A percentile compares a stretch with the other conserved stretches of the same genome.
These are phyloP conservation scores for Buxus sempervirens DNA, from an alignment of 164 flowering plant genomes.

Conservation along the genomic window DNA sequence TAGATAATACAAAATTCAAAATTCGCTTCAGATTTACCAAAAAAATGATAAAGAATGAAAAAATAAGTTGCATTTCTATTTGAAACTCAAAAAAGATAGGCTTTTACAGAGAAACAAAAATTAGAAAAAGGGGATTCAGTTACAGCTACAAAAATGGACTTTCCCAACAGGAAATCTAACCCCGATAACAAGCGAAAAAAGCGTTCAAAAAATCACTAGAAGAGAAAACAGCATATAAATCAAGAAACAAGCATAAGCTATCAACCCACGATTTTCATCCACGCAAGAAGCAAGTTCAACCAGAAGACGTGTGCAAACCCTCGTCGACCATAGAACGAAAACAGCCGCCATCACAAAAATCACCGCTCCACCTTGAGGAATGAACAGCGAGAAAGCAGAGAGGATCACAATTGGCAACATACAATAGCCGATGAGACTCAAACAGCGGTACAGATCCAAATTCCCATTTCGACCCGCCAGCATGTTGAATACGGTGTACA, in stretches of 20 bases:
- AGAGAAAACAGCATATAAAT: conserved; percentile 74
- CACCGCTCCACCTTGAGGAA: conserved; percentile 54
- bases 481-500: conserved; percentile 81
- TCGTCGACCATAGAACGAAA: conserved; percentile 76
- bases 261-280: conserved; percentile 78
- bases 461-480: conserved; percentile 81
- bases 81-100: background rate
- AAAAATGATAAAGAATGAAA: background rate
- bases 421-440: conserved; percentile 79
- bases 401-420: conserved; percentile 78
- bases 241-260: conserved; percentile 83
- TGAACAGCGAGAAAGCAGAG: conserved; percentile 66
- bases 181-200: background rate
- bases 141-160: conserved; percentile 5
- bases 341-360: conserved; percentile 43
- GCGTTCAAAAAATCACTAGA: conserved; percentile 61
- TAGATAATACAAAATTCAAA: background rate
- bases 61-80: conserved; percentile 1
- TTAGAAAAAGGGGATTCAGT: background rate
- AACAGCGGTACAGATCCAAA: conserved; percentile 72
- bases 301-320: conserved; percentile 66
- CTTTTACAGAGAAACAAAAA: conserved; percentile 2
- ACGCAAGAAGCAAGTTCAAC: conserved; percentile 69
- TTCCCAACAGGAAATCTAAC: background rate
- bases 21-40: background rate